Conservation (phyloP, 192 early-diverging fungal species). For the Jimgerdemannia lactiflua region DNA sequence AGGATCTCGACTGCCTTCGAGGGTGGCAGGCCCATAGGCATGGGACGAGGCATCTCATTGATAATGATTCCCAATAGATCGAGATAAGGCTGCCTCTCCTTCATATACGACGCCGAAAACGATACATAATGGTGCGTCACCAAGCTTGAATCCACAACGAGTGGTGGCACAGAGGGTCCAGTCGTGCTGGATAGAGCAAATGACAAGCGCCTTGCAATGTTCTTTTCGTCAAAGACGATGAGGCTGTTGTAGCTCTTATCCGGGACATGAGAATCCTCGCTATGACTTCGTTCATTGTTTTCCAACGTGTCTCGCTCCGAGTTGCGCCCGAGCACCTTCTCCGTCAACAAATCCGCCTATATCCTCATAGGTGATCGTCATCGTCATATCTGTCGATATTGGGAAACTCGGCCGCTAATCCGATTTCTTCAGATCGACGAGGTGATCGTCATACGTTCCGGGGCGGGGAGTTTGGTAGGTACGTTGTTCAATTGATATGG, state of each 20-base stretch:
- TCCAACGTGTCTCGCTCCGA: slow-evolving; percentile 65
- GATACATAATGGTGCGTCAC: slow-evolving; percentile 41
- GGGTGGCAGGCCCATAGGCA: slow-evolving; percentile 60
- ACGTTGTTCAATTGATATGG: slow-evolving; percentile 34
- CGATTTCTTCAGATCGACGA: slow-evolving; percentile 68
- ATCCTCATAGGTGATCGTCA: slow-evolving; percentile 21
- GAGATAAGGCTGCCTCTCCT: slow-evolving; percentile 59
- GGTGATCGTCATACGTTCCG: slow-evolving; percentile 75
- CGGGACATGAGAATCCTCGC: slow-evolving; percentile 57
- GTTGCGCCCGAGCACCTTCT: slow-evolving; percentile 48
- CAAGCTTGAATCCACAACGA: slow-evolving; percentile 27
- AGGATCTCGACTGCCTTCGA: slow-evolving; percentile 76
- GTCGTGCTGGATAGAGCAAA: slow-evolving; percentile 23
- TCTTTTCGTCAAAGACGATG: slow-evolving; percentile 17
- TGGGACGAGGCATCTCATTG: slow-evolving; percentile 66
- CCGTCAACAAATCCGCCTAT: slow-evolving; percentile 42
- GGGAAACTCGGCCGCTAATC: slow-evolving; percentile 45
- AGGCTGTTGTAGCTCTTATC: slow-evolving; percentile 52
- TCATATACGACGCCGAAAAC: slow-evolving; percentile 47
- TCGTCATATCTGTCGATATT: slow-evolving; percentile 34
- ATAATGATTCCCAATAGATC: slow-evolving; percentile 70
- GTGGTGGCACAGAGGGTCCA: slow-evolving; percentile 4
- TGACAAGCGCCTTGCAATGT: slow-evolving; percentile 2
- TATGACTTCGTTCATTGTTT: slow-evolving; percentile 63
- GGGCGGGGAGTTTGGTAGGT: slow-evolving; percentile 48